phyloP scores from a whole-genome alignment of 805 yeast genomes.

The Yamadazyma akitaensis region DNA sequence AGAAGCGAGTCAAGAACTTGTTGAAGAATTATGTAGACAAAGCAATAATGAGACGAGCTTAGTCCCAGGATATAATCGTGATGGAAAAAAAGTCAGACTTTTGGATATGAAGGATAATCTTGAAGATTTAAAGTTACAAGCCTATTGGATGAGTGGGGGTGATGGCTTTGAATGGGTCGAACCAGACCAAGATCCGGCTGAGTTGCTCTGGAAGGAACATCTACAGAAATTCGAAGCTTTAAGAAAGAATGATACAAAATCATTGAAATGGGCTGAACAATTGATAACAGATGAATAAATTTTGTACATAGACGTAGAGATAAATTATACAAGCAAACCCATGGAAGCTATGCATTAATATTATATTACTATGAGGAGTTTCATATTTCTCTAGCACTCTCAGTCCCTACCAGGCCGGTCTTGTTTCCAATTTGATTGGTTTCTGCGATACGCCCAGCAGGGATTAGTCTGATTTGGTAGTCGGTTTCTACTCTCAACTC shows the following conservation, averaged over 20 bases:
- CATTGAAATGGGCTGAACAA: constrained; percentile 41
- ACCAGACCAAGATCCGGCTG: constrained; percentile 89
- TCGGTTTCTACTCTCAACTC: constrained; percentile 39
- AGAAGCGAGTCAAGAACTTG: constrained; percentile 28
- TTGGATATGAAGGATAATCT: constrained; percentile 49
- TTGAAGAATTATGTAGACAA: constrained; percentile 36
- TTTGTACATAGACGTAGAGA: not conserved
- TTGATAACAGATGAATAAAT: constrained; percentile 20
- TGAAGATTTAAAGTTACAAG: constrained; percentile 67
- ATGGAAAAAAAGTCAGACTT: constrained; percentile 38
- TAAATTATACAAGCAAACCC: too few relatives aligned
- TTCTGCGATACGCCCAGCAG: constrained; percentile 12
- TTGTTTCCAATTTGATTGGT: not conserved
- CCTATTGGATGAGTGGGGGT: constrained; percentile 85
- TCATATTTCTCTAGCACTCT: not conserved
- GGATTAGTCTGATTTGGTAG: constrained; percentile 38
- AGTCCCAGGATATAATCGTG: constrained; percentile 33
- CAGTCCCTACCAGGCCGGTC: not conserved
- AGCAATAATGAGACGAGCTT: constrained; percentile 23
- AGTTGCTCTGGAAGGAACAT: constrained; percentile 40
- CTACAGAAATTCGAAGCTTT: constrained; percentile 22
- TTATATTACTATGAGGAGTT: not conserved
- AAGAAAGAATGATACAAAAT: constrained; percentile 11
- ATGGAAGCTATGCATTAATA: not conserved
- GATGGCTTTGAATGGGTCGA: constrained; percentile 87